These are phyloP conservation scores for Kewa caespitosa DNA, from an alignment of 179 eudicot species.

Conservation along the genomic window DNA sequence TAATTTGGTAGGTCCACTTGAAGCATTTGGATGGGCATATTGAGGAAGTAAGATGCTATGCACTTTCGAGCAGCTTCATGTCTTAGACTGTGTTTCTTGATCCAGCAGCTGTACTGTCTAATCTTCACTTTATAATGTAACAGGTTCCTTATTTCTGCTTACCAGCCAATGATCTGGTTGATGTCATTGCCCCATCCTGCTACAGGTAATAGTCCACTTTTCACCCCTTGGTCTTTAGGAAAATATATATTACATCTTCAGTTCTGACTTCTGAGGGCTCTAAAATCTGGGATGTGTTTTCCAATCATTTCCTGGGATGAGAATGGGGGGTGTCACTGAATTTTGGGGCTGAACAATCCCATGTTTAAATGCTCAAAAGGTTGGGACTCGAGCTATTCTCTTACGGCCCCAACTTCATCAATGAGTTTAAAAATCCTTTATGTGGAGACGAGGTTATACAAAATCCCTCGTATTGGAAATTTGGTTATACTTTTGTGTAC, in stretches of 20 bases:
- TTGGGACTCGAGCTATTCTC: neutral
- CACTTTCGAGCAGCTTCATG: constrained; percentile 10
- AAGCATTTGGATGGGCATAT: constrained; percentile 98
- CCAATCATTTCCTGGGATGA: neutral
- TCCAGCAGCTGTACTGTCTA: constrained; percentile 16
- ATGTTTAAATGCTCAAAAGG: neutral
- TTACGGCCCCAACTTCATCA: neutral
- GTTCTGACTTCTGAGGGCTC: neutral
- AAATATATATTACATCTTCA: neutral
- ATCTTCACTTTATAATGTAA: constrained; percentile 23
- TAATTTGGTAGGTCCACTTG: constrained; percentile 67
- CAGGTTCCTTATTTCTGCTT: constrained; percentile 97
- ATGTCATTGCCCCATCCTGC: constrained; percentile 98
- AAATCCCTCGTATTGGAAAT: neutral
- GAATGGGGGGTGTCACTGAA: neutral
- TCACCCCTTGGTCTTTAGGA: neutral
- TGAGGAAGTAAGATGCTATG: constrained; percentile 64
- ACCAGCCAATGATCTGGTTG: constrained; percentile 93
- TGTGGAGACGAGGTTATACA: neutral
- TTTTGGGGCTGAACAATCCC: neutral
- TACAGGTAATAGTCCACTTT: constrained; percentile 58
- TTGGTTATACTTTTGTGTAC: neutral
- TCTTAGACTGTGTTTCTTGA: constrained; percentile 19
- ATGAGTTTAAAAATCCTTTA: neutral
- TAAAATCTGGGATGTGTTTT: neutral